Base-by-base conservation (phyloP, 441 rosid genomes). In the Gossypium gossypioides region DNA sequence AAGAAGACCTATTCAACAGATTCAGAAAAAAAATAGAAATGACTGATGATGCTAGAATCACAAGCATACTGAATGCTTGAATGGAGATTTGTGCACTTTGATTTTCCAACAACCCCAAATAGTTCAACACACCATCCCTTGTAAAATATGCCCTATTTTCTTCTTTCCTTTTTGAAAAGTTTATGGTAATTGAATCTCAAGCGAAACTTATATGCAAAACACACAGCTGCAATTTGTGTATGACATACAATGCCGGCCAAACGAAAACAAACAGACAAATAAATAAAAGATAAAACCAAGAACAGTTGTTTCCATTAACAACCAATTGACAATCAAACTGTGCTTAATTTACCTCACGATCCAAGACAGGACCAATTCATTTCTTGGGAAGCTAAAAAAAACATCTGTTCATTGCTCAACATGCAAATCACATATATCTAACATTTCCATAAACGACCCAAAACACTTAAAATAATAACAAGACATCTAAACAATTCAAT, bases 311-410 rank as follows among this genome's bases (percentile, higher is more conserved):
- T 64, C 3, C 18, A 42, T 10, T 18, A 64, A 42, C 32, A 64
- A 12, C 69, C 18, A 64, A 42, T 4, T 64, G 50, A 5, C 52
- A 6, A 42, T 42, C 52, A 18, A 40, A 63, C 29, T 9, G 44
- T 18, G 52, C 68, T 37, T 42, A 42, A 42, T 42, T 63, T 64
- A 24, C 32, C 69, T 64, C 69, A 42, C 24, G 32, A 42, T 64
- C 54, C 69, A 64, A 64, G 16, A 42, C 12, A 42, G 29, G 18
- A 64, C 34, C 54, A 64, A 42, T 64, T 64, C 34, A 62, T 62
- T 37, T 19, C 7, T 18, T 62, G 42, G 29, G 42, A 59, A 59
- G 12, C 40, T 59, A 27, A 27, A 24, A 27, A 34, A 37, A 37
- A 37, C 12, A 10, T 37, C 10, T 8, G 44, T 0, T 8, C 44